Evolutionary conservation across 331 rosid genomes (phyloP), one percentile per base, ranked within the genome.

Genomic region (Dryas integrifolia): DNA sequence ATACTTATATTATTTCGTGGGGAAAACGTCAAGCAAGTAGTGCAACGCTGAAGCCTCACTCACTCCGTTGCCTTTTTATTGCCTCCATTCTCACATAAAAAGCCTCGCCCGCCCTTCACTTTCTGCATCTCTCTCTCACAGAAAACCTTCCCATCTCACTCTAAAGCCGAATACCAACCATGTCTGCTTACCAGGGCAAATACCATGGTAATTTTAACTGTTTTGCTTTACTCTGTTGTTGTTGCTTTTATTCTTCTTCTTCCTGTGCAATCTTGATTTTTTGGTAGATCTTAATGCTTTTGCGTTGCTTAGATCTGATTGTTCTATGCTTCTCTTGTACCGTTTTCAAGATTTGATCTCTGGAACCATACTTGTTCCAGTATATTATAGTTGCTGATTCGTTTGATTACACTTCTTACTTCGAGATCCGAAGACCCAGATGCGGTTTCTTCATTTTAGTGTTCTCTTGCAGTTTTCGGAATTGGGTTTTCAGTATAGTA

Each of bases 101-200:
- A 11, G 18, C 49, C 49, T 3, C 68, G 47, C 76, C 76, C 24
- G 47, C 40, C 68, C 68, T 47, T 59, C 49, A 10, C 40, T 72
- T n/a, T 72, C 59, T 35, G 35, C 70, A 65, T 45, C 56, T 41
- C 5, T 2, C 18, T 39, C 57, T 35, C 26, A 0, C 43, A 58
- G 5, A 64, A 57, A 26, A 12, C 7, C 67, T 0, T 2, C 9
- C 16, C 16, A 5, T 5, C 35, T 1, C 58, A 7, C 65, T 58
- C 30, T 18, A 26, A 14, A 65, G 0, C 55, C 10, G 9, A 7
- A 12, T 21, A 26, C 15, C 45, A 8, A 35, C 15, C 55, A 79
- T 79, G 83, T 61, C 83, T 56, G 72, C 76, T 48, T 79, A 26
- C 70, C 55, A 58, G 48, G 76, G 79, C 64, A 83, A 79, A 69